phyloP scores from a whole-genome alignment of 768 basidiomycete genomes.

The Dioszegia hungarica region DNA sequence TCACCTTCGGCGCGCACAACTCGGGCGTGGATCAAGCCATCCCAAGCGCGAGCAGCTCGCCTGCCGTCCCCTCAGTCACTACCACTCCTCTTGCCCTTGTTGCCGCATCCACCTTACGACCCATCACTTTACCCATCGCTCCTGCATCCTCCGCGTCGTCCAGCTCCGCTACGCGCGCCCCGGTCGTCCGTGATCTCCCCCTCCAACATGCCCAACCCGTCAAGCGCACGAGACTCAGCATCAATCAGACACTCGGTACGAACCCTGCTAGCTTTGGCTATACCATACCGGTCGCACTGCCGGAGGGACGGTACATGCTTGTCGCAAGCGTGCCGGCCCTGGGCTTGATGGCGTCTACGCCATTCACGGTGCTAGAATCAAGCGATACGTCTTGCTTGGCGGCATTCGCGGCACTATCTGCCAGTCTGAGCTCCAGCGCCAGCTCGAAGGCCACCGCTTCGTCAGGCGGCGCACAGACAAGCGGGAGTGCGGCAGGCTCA shows the following conservation, averaged over 20 bases:
- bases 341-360: not conserved
- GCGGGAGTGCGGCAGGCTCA: not conserved
- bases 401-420: slow-evolving; percentile 6
- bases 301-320: slow-evolving; percentile 21
- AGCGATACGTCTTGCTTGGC: slow-evolving; percentile 21
- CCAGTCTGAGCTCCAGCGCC: not conserved
- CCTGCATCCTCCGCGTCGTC: not conserved
- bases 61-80: slow-evolving; percentile 6
- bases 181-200: not conserved
- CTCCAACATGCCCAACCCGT: not conserved
- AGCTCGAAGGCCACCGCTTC: not conserved
- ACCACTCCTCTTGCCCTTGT: slow-evolving; percentile 8
- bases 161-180: not conserved
- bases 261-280: slow-evolving; percentile 19
- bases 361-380: slow-evolving; percentile 19
- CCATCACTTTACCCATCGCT: slow-evolving; percentile 7
- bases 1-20: slow-evolving; percentile 9
- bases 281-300: slow-evolving; percentile 13
- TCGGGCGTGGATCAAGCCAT: slow-evolving; percentile 9
- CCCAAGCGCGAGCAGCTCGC: slow-evolving; percentile 1
- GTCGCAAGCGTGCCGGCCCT: slow-evolving; percentile 11
- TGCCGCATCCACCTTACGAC: slow-evolving; percentile 1
- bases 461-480: not conserved
- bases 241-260: slow-evolving; percentile 21
- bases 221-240: slow-evolving; percentile 9